A percentile compares a stretch with the other conserved stretches of the same genome.
Conservation (phyloP, 2,329 filamentous ascomycete genomes). For the Tricladium varicosporioides region DNA sequence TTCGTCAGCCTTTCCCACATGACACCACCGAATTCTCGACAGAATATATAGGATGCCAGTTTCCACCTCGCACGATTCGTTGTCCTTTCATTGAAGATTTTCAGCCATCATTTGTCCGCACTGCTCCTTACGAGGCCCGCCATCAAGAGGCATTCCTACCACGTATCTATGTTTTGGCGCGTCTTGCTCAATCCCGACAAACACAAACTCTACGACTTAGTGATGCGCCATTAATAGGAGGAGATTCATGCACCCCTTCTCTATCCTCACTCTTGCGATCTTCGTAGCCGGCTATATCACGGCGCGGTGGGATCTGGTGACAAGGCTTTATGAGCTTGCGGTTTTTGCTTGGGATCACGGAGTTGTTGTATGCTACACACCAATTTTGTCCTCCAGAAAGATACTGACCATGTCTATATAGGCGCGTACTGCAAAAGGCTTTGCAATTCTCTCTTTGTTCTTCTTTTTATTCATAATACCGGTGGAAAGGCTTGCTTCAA, state of each 20-base stretch:
- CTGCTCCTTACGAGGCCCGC: too few species aligned
- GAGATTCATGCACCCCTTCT: slow-evolving; percentile 88
- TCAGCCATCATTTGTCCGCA: too few species aligned
- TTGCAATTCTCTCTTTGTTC: slow-evolving; percentile 75
- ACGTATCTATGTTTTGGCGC: slow-evolving; percentile 2
- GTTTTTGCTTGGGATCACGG: slow-evolving; percentile 99
- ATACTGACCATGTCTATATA: slow-evolving; percentile 38
- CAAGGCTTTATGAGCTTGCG: slow-evolving; percentile 91
- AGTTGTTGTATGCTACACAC: slow-evolving; percentile 69
- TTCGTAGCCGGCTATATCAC: slow-evolving; percentile 99
- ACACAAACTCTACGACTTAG: slow-evolving; percentile 12
- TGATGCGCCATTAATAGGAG: slow-evolving; percentile 32
- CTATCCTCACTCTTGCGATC: slow-evolving; percentile 90
- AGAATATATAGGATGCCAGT: too few species aligned
- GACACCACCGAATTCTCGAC: not conserved
- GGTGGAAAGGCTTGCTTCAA: slow-evolving; percentile 75
- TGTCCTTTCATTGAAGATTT: too few species aligned
- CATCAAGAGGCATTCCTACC: not conserved
- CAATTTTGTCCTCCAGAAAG: not conserved
- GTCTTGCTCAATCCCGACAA: slow-evolving; percentile 2
- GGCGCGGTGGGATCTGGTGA: slow-evolving; percentile 97
- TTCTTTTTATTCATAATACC: slow-evolving; percentile 85
- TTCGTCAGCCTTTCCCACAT: not conserved
- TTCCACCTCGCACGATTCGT: too few species aligned
- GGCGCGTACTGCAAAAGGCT: slow-evolving; percentile 84